Evolutionary conservation across 1,284 basidiomycete genomes (phyloP).

Genomic region (Athelia sp.): DNA sequence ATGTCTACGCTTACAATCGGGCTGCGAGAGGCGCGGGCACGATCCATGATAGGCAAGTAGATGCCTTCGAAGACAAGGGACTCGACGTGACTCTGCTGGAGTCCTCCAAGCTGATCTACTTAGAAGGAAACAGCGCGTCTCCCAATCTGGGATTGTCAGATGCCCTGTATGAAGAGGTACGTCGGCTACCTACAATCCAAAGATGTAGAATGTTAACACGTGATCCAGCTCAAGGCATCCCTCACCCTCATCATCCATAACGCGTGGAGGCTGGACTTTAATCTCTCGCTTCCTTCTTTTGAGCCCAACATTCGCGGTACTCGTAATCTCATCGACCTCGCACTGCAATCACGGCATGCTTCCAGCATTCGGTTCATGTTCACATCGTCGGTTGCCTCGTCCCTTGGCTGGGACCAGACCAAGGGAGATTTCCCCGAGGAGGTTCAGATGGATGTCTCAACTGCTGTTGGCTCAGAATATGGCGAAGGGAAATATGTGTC

Average conservation of each 20-base stretch:
- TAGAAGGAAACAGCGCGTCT: conserved; percentile 12
- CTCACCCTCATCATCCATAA: conserved; percentile 19
- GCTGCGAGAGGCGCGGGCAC: conserved; percentile 2
- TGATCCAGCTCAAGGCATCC: not conserved
- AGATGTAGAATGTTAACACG: too few relatives aligned
- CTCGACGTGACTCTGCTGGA: conserved; percentile 11
- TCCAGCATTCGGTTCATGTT: conserved; percentile 21
- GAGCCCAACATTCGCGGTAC: conserved; percentile 30
- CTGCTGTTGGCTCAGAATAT: conserved; percentile 24
- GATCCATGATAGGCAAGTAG: conserved; percentile 11
- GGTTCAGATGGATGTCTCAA: conserved; percentile 14
- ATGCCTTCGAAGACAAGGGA: conserved; percentile 13
- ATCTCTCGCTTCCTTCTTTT: conserved; percentile 29
- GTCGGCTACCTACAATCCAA: too few relatives aligned
- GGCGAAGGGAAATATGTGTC: conserved; percentile 28
- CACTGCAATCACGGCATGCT: conserved; percentile 9
- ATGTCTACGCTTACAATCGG: conserved; percentile 20
- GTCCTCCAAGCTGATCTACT: conserved; percentile 13
- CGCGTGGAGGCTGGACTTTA: conserved; percentile 39
- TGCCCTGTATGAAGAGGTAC: conserved; percentile 5
- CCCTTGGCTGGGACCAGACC: conserved; percentile 15
- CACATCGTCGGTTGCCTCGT: conserved; percentile 22
- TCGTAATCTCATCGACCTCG: conserved; percentile 32
- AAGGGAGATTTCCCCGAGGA: conserved; percentile 26
- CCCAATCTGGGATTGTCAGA: conserved; percentile 1